These are phyloP conservation scores for Aspergillus vadensis DNA, from an alignment of 2,329 filamentous ascomycete genomes.

Conservation along the genomic window DNA sequence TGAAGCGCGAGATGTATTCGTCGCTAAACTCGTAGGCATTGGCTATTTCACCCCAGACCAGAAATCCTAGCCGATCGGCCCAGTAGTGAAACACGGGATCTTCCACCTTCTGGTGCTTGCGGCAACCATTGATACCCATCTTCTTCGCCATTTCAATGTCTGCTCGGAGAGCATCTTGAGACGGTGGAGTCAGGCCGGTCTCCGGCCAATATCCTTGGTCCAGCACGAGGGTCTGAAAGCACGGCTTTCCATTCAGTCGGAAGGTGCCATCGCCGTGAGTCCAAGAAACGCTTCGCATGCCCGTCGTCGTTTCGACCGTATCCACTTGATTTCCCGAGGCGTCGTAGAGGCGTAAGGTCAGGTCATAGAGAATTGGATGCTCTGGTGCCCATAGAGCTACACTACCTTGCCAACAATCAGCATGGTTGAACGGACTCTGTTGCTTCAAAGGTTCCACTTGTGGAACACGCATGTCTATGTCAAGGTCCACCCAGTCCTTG, in stretches of 20 bases:
- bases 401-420: slow-evolving; percentile 55
- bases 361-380: slow-evolving; percentile 64
- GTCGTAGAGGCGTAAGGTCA: slow-evolving; percentile 57
- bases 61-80: slow-evolving; percentile 65
- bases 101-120: slow-evolving; percentile 69
- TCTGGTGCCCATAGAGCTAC: slow-evolving; percentile 70
- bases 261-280: slow-evolving; percentile 59
- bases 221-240: slow-evolving; percentile 67
- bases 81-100: slow-evolving; percentile 67
- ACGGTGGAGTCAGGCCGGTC: slow-evolving; percentile 67
- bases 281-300: slow-evolving; percentile 65
- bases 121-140: slow-evolving; percentile 69
- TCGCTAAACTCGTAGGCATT: slow-evolving; percentile 65
- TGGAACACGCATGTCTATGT: slow-evolving; percentile 53
- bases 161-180: slow-evolving; percentile 64
- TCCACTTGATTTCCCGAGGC: slow-evolving; percentile 41
- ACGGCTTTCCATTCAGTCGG: slow-evolving; percentile 66
- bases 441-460: slow-evolving; percentile 29
- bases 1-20: slow-evolving; percentile 62
- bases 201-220: slow-evolving; percentile 75
- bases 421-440: slow-evolving; percentile 44
- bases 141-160: slow-evolving; percentile 65
- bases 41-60: slow-evolving; percentile 72
- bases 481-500: slow-evolving; percentile 51
- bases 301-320: slow-evolving; percentile 60